phyloP scores from a whole-genome alignment of 306 rosid species.

The Vigna angularis region DNA sequence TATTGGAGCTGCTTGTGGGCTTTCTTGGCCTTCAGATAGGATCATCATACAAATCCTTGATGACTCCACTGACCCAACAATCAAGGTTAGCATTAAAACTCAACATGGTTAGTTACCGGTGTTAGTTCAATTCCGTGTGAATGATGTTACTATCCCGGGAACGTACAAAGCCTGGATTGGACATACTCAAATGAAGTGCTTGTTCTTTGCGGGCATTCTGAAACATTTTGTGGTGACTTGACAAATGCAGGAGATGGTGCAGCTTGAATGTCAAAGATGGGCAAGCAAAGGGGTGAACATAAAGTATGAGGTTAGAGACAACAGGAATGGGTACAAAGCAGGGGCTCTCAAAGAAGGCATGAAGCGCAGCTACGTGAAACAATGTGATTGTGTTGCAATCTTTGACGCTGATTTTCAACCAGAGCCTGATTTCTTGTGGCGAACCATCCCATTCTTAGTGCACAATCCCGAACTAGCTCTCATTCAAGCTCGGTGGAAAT shows the following conservation, averaged over 20 bases:
- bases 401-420: conserved; percentile 99
- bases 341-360: conserved; percentile 94
- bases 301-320: conserved; percentile 88
- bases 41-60: conserved; percentile 89
- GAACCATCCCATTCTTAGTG: conserved; percentile 77
- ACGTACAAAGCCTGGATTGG: not conserved
- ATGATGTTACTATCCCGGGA: not conserved
- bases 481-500: conserved; percentile 93
- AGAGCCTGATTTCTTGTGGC: conserved; percentile 83
- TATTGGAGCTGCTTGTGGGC: conserved; percentile 91
- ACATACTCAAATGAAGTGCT: not conserved
- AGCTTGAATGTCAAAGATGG: conserved; percentile 96
- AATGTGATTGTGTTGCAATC: conserved; percentile 83
- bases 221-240: not conserved
- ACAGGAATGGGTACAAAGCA: conserved; percentile 90
- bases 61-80: conserved; percentile 84
- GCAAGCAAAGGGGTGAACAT: conserved; percentile 89
- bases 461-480: conserved; percentile 82
- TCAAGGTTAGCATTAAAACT: conserved; percentile 59
- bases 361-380: conserved; percentile 78
- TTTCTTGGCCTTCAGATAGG: conserved; percentile 97
- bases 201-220: not conserved
- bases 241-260: conserved; percentile 77
- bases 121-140: not conserved
- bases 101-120: not conserved